Evolutionary conservation across 495 filamentous ascomycete species (phyloP), one percentile per base, ranked within the genome.

Genomic region (Cercophora sp.): DNA sequence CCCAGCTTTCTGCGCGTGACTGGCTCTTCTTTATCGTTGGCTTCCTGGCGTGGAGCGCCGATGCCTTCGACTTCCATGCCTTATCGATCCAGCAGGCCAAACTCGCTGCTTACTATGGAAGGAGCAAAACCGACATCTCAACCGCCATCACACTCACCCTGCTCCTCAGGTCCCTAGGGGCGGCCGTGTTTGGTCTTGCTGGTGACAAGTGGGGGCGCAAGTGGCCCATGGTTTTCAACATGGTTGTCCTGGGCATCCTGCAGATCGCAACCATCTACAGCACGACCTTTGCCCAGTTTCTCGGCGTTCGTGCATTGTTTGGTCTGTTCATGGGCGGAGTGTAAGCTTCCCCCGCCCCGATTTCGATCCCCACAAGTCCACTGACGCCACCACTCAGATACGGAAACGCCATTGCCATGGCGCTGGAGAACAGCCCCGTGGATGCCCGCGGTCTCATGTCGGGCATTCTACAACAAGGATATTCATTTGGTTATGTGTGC

Each of bases 271-370:
- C 86, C 16, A 86, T 86, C 56, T 91, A 86, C 61, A 79, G 79
- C 59, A 45, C 51, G 0, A 88, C 81, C 0, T 90, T 86, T 62
- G 61, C 74, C 45, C 73, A 85, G 59, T 90, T 91, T 63, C 65
- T 91, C 27, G 85, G 78, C 25, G 86, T 89, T 1, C 66, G 85
- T 18, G 75, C 77, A 39, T 64, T 90, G 9, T 90, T 89, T 63
- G 87, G 87, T n/a, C 69, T 91, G 47, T 86, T 87, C 45, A 91
- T 90, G 87, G 87, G 87, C 19, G 87, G 87, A 41, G 81, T 91
- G 13, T 64, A 55, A 43, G 62, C 56, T n/a, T 26, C 1, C 2
- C 9, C 5, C 10, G 23, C 22, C 5, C 27, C 2, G 15, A 13
- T 42, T 18, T 16, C 0, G 18, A 0, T 6, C n/a, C 5, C 3